These are phyloP conservation scores for Inonotus obliquus DNA, from an alignment of 1,284 basidiomycete genomes.

Conservation along the genomic window DNA sequence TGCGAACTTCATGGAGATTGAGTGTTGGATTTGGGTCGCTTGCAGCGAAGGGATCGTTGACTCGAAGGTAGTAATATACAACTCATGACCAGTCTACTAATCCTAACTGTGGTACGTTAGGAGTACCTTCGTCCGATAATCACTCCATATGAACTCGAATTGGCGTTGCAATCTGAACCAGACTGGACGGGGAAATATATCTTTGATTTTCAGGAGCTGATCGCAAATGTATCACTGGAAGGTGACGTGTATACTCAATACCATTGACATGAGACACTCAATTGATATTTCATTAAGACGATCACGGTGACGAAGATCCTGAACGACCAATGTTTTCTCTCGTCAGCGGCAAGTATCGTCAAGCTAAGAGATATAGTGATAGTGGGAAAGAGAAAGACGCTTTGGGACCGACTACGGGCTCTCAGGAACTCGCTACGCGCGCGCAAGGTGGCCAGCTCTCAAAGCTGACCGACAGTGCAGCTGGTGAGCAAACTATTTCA, in stretches of 20 bases:
- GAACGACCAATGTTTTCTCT: slow-evolving; percentile 84
- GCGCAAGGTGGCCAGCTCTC: slow-evolving; percentile 60
- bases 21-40: slow-evolving; percentile 93
- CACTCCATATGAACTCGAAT: slow-evolving; percentile 89
- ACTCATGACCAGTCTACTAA: background rate
- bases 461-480: slow-evolving; percentile 62
- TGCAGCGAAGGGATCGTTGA: slow-evolving; percentile 92
- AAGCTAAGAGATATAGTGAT: slow-evolving; percentile 61
- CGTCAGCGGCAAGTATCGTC: slow-evolving; percentile 82
- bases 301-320: slow-evolving; percentile 35
- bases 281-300: slow-evolving; percentile 2
- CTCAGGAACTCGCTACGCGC: slow-evolving; percentile 45
- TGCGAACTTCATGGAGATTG: slow-evolving; percentile 95
- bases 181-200: slow-evolving; percentile 81
- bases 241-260: background rate
- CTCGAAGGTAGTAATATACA: slow-evolving; percentile 48
- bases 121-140: slow-evolving; percentile 91
- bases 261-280: background rate
- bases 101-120: slow-evolving; percentile 31
- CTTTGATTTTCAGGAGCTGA: slow-evolving; percentile 72
- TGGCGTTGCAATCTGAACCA: slow-evolving; percentile 69
- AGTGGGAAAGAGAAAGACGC: slow-evolving; percentile 5
- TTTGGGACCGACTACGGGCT: background rate
- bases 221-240: slow-evolving; percentile 36
- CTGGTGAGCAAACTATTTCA: slow-evolving; percentile 45